These are phyloP conservation scores for Schizophyllum amplum DNA, from an alignment of 1,284 basidiomycete species.

Conservation along the genomic window DNA sequence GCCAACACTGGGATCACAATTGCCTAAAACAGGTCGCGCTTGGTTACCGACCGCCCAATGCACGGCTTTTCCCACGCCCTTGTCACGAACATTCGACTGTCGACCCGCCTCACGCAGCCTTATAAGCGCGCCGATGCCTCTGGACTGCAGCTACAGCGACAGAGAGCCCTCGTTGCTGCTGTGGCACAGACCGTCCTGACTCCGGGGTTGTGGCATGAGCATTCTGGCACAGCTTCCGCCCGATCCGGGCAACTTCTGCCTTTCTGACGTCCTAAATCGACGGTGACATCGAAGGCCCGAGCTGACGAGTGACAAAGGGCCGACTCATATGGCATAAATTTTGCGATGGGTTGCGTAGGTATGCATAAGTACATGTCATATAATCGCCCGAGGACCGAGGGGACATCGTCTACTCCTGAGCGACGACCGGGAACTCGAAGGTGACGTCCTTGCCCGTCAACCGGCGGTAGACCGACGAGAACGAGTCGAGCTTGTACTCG, in stretches of 20 bases:
- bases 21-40: background rate
- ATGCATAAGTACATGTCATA: slow-evolving; percentile 13
- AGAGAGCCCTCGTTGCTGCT: background rate
- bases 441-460: slow-evolving; percentile 93
- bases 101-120: background rate
- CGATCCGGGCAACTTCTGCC: background rate
- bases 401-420: slow-evolving; percentile 46
- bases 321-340: slow-evolving; percentile 13
- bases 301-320: background rate
- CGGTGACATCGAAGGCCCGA: background rate
- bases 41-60: background rate
- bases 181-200: background rate
- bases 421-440: slow-evolving; percentile 77
- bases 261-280: background rate
- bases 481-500: slow-evolving; percentile 99
- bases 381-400: slow-evolving; percentile 10
- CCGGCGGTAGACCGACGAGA: slow-evolving; percentile 90
- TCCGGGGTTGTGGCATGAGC: background rate
- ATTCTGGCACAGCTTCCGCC: background rate
- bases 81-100: background rate
- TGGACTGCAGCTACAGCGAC: background rate
- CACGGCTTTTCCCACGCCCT: background rate
- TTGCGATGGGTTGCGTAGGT: slow-evolving; percentile 3
- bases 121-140: background rate
- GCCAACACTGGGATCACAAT: background rate